These are phyloP conservation scores for Alisma plantagoaquatica DNA, from an alignment of 106 monocot species.

Conservation along the genomic window DNA sequence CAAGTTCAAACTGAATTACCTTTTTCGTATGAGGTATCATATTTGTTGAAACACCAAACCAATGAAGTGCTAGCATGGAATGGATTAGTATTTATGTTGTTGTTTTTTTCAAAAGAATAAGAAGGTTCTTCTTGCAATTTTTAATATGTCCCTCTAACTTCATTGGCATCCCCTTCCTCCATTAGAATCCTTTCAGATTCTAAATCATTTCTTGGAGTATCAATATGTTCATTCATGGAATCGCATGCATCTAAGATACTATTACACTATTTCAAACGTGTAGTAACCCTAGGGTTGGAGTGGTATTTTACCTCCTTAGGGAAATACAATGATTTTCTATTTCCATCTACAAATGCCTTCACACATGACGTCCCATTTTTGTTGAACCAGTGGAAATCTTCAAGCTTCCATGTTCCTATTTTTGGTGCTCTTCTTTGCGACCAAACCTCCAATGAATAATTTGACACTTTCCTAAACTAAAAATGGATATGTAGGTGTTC, in stretches of 20 bases:
- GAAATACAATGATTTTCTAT: slow-evolving; percentile 10
- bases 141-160: no score
- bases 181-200: slow-evolving; percentile 7
- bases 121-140: no score
- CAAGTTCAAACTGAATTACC: no score
- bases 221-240: slow-evolving; percentile 14
- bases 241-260: slow-evolving; percentile 13
- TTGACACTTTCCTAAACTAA: slow-evolving; percentile 94
- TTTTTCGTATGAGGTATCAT: no score
- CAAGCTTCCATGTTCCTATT: slow-evolving; percentile 21
- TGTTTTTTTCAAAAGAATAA: not conserved
- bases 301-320: slow-evolving; percentile 18
- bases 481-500: not conserved
- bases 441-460: slow-evolving; percentile 97
- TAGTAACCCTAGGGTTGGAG: not conserved
- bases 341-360: slow-evolving; percentile 9
- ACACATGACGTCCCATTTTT: slow-evolving; percentile 12
- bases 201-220: slow-evolving; percentile 12
- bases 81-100: not conserved
- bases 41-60: no score
- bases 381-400: slow-evolving; percentile 14
- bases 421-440: slow-evolving; percentile 74
- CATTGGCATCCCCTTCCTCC: slow-evolving; percentile 16
- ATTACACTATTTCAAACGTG: no score
- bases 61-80: not conserved